Evolutionary conservation across 2,329 filamentous ascomycete genomes (phyloP).

Genomic region (Aspergillus flavus): DNA sequence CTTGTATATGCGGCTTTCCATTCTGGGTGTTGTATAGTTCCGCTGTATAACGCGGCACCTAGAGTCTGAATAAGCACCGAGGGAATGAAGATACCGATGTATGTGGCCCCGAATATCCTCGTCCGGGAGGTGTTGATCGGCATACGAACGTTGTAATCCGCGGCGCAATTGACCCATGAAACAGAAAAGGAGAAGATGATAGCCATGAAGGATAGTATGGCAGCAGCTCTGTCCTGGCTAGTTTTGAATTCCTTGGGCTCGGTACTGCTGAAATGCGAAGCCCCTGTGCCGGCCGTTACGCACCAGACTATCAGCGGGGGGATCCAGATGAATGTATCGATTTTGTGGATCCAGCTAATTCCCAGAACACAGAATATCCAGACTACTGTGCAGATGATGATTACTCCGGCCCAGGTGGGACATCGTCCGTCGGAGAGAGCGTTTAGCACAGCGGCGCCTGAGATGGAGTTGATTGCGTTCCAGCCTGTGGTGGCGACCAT

Average conservation of each 20-base stretch:
- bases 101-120: conserved; percentile 33
- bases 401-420: conserved; percentile 41
- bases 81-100: conserved; percentile 26
- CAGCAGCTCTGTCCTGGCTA: conserved; percentile 36
- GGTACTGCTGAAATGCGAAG: conserved; percentile 33
- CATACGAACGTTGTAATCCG: conserved; percentile 44
- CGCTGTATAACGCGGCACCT: conserved; percentile 37
- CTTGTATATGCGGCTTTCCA: conserved; percentile 33
- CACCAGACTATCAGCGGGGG: conserved; percentile 42
- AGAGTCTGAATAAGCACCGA: conserved; percentile 37
- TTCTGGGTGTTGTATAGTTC: conserved; percentile 24
- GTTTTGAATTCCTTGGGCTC: conserved; percentile 25
- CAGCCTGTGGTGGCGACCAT: conserved; percentile 43
- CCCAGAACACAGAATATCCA: conserved; percentile 42
- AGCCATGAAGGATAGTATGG: conserved; percentile 39
- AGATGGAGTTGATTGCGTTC: conserved; percentile 45
- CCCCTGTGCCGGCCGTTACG: conserved; percentile 41
- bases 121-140: conserved; percentile 36
- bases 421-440: conserved; percentile 40
- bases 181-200: conserved; percentile 42
- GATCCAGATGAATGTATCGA: conserved; percentile 42
- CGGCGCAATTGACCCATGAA: conserved; percentile 42
- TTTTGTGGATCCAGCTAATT: conserved; percentile 42
- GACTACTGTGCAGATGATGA: conserved; percentile 40
- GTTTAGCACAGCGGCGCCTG: conserved; percentile 38